Percentiles rank a stretch among this genome's conserved stretches.
These are phyloP conservation scores for Pseudocercospora crystallina DNA, from an alignment of 2,329 filamentous ascomycete species.

Conservation along the genomic window DNA sequence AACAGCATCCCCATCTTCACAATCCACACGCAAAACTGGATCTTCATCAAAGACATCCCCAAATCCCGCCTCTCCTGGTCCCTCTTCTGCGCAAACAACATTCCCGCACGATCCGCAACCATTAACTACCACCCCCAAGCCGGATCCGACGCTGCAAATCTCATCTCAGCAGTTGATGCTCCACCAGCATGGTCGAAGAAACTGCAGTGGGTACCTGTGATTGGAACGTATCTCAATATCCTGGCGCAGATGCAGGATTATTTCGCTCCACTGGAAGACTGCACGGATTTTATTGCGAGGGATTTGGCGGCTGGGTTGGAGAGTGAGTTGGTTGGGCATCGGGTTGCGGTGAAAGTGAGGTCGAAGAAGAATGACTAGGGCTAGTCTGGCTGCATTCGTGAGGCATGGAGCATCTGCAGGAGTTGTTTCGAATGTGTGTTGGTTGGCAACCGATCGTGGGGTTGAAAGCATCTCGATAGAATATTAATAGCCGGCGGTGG, in stretches of 20 bases:
- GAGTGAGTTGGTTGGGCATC: conserved; percentile 4
- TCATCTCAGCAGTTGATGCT: not conserved
- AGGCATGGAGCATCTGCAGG: too few species aligned
- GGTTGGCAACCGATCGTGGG: too few species aligned
- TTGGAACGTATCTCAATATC: conserved; percentile 10
- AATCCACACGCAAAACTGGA: conserved; percentile 2
- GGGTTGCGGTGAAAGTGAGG: conserved; percentile 11
- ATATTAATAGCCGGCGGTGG: too few species aligned
- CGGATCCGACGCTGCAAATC: not conserved
- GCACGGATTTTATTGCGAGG: conserved; percentile 9
- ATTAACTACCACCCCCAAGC: conserved; percentile 1
- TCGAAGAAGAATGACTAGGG: not conserved
- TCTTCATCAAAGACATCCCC: not conserved
- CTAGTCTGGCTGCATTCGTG: too few species aligned
- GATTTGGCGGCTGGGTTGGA: conserved; percentile 6
- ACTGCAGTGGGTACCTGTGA: conserved; percentile 5
- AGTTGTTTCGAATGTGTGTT: too few species aligned
- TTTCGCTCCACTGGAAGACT: conserved; percentile 11
- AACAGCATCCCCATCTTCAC: conserved; percentile 2
- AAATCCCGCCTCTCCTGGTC: conserved; percentile 7
- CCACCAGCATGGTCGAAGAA: conserved; percentile 10
- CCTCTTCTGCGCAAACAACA: conserved; percentile 13
- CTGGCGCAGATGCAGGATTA: conserved; percentile 8
- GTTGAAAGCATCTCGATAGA: too few species aligned
- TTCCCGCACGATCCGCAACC: conserved; percentile 4